phyloP scores from a whole-genome alignment of 805 yeast genomes.

The Pichia manshurica region DNA sequence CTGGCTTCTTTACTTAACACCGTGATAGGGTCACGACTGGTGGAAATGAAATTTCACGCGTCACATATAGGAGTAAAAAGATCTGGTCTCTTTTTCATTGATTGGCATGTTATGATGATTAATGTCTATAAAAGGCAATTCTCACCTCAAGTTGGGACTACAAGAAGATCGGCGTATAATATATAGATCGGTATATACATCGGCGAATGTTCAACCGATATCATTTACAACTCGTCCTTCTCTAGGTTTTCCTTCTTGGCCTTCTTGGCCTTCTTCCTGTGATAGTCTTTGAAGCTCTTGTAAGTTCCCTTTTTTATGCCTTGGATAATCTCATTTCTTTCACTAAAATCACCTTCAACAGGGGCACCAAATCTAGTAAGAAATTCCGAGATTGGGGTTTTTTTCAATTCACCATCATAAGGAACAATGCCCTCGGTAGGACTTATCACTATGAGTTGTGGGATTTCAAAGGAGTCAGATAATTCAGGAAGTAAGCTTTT shows the following conservation, averaged over 20 bases:
- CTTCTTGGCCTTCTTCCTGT: constrained; percentile 22
- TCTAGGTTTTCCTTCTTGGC: constrained; percentile 3
- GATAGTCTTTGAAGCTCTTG: constrained; percentile 20
- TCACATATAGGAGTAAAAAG: too few species aligned
- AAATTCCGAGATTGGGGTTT: constrained; percentile 29
- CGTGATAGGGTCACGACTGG: too few species aligned
- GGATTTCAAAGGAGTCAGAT: constrained; percentile 17
- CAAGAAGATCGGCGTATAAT: too few species aligned
- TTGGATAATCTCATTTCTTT: constrained; percentile 19
- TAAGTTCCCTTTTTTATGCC: constrained; percentile 20
- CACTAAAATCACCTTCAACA: constrained; percentile 31
- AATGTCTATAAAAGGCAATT: too few species aligned
- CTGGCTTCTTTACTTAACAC: too few species aligned
- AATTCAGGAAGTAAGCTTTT: constrained; percentile 14
- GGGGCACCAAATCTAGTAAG: constrained; percentile 29
- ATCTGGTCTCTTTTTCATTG: too few species aligned
- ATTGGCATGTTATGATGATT: too few species aligned
- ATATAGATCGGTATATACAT: too few species aligned
- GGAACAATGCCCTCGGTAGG: constrained; percentile 17
- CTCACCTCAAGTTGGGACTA: too few species aligned
- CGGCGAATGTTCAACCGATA: too few species aligned
- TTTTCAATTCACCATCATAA: constrained; percentile 27
- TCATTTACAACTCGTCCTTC: constrained; percentile 19
- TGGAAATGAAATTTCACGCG: too few species aligned
- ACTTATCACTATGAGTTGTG: constrained; percentile 23